Conservation (phyloP, 169 alveolate species). For the Plasmodium reichenowi region DNA sequence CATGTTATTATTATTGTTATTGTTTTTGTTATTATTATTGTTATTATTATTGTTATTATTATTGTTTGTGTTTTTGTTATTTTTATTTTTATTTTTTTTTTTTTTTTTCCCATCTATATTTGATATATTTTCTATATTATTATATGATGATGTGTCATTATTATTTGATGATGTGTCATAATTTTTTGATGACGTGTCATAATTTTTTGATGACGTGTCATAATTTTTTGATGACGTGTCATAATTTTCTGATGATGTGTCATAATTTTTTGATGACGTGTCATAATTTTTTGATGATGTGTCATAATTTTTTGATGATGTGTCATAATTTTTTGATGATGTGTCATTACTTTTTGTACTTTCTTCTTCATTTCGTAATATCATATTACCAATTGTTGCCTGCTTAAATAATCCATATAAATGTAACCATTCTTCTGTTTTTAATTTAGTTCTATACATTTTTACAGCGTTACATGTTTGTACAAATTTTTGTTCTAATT, state of each 20-base stretch:
- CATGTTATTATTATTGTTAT: neutral
- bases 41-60: neutral
- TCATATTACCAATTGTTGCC: conserved; percentile 14
- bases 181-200: neutral
- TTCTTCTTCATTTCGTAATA: neutral
- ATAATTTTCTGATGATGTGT: neutral
- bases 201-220: neutral
- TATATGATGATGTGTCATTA: neutral
- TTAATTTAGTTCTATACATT: conserved; percentile 6
- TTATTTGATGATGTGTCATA: neutral
- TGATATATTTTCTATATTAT: too few species aligned
- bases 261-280: neutral
- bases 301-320: neutral
- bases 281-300: neutral
- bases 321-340: neutral
- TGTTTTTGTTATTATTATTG: neutral
- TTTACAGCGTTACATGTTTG: conserved; percentile 45
- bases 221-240: neutral
- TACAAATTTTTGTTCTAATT: conserved; percentile 36
- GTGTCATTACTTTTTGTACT: neutral
- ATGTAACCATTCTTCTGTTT: conserved; percentile 43
- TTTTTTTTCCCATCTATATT: too few species aligned
- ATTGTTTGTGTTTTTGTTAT: neutral
- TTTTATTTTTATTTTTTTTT: neutral
- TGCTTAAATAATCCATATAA: conserved; percentile 57